Conservation (phyloP, 2,329 filamentous ascomycete genomes). For the Botryosphaeria dothidea region DNA sequence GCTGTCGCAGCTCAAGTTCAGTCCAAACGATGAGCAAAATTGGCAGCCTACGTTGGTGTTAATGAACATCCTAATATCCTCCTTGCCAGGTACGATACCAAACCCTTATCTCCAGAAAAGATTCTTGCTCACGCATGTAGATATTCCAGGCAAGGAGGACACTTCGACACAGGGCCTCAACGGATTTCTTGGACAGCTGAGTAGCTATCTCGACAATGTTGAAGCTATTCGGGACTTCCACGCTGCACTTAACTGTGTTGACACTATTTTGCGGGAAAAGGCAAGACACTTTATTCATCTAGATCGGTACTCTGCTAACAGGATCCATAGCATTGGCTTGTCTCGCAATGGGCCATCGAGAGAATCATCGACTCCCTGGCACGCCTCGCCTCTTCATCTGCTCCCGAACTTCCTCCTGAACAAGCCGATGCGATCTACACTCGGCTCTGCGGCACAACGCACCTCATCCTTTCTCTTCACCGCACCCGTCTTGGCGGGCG, state of each 20-base stretch:
- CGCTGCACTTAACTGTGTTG: slow-evolving; percentile 23
- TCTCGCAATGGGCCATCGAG: slow-evolving; percentile 48
- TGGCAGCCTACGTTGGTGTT: slow-evolving; percentile 3
- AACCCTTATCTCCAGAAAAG: not conserved
- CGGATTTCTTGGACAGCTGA: slow-evolving; percentile 8
- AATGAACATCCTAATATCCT: slow-evolving; percentile 13
- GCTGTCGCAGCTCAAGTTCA: slow-evolving; percentile 11
- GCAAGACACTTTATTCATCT: not conserved
- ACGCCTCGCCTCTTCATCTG: slow-evolving; percentile 34
- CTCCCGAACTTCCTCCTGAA: slow-evolving; percentile 29
- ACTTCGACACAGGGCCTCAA: slow-evolving; percentile 3
- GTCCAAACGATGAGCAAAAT: not conserved
- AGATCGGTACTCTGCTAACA: slow-evolving; percentile 11
- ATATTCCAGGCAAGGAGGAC: slow-evolving; percentile 12
- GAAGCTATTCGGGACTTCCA: slow-evolving; percentile 13
- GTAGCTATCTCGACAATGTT: slow-evolving; percentile 6
- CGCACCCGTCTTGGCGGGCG: slow-evolving; percentile 60
- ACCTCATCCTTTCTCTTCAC: slow-evolving; percentile 57
- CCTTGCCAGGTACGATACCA: slow-evolving; percentile 8
- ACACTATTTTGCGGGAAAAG: slow-evolving; percentile 30
- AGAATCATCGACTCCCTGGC: slow-evolving; percentile 39
- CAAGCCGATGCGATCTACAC: slow-evolving; percentile 49
- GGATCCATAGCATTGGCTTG: slow-evolving; percentile 34
- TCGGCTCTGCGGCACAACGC: slow-evolving; percentile 56
- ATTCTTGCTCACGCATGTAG: slow-evolving; percentile 1